These are phyloP conservation scores for Citrullus amarus DNA, from an alignment of 306 rosid genomes.

Conservation along the genomic window DNA sequence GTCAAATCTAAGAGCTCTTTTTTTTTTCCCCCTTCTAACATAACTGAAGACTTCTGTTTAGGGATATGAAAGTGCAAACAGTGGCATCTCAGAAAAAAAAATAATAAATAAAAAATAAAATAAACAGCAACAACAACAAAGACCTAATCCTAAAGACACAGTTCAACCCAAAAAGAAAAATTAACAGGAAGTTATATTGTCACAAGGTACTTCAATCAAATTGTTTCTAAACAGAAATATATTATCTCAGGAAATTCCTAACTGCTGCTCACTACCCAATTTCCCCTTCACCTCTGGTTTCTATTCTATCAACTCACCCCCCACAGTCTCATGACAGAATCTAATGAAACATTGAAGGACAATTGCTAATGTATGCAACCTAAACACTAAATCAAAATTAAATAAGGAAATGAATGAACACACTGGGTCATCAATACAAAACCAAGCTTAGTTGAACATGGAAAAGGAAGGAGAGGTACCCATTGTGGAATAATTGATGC, in stretches of 20 bases:
- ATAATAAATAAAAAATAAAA: no score
- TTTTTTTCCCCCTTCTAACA: neutral
- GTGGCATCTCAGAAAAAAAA: no score
- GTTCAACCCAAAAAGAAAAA: neutral
- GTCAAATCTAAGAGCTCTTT: neutral
- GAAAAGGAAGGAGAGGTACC: conserved; percentile 30
- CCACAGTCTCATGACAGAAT: neutral
- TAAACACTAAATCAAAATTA: neutral
- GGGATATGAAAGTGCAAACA: neutral
- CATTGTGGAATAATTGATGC: conserved; percentile 73
- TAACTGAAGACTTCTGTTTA: neutral
- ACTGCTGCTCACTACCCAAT: neutral
- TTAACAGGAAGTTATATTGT: neutral
- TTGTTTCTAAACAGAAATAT: neutral
- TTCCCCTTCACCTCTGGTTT: neutral
- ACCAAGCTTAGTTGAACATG: neutral
- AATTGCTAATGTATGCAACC: neutral
- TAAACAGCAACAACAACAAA: neutral
- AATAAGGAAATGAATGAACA: neutral
- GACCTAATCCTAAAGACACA: neutral
- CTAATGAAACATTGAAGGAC: neutral
- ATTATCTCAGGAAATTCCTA: neutral
- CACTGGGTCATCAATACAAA: neutral
- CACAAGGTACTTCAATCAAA: neutral
- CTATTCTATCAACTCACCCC: neutral